Percentiles rank a stretch among this genome's conserved stretches.
phyloP scores from a whole-genome alignment of 2,329 filamentous ascomycete species.

The Diaporthe citrichinensis region DNA sequence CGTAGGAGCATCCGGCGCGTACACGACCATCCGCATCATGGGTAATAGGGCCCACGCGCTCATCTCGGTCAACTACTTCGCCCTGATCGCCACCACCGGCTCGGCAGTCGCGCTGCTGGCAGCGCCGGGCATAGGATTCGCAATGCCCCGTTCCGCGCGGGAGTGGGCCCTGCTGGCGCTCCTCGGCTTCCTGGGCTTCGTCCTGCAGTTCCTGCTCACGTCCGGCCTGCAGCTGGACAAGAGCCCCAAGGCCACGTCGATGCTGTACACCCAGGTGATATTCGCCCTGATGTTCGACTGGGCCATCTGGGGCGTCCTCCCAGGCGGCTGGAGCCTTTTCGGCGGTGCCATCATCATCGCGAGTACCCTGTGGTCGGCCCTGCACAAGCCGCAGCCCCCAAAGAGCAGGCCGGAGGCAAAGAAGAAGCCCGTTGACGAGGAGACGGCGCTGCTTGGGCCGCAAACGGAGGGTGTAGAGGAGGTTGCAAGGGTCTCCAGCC shows the following conservation, averaged over 20 bases:
- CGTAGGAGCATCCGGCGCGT: slow-evolving; percentile 77
- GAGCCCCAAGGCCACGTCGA: slow-evolving; percentile 51
- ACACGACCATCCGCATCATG: slow-evolving; percentile 81
- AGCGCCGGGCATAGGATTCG: slow-evolving; percentile 58
- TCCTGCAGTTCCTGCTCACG: slow-evolving; percentile 84
- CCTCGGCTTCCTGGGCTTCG: slow-evolving; percentile 79
- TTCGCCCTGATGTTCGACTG: slow-evolving; percentile 57
- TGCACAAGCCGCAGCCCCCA: slow-evolving; percentile 52
- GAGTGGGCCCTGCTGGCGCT: slow-evolving; percentile 73
- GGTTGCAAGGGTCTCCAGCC: not conserved
- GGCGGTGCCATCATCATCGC: slow-evolving; percentile 58
- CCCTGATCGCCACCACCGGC: slow-evolving; percentile 74
- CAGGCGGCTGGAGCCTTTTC: slow-evolving; percentile 54
- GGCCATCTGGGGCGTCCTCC: slow-evolving; percentile 59
- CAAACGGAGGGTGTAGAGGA: slow-evolving; percentile 37
- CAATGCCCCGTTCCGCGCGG: slow-evolving; percentile 49
- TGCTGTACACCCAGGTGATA: slow-evolving; percentile 52
- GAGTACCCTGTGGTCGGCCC: slow-evolving; percentile 57
- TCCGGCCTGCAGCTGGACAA: slow-evolving; percentile 80
- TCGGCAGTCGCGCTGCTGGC: slow-evolving; percentile 71
- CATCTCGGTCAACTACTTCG: slow-evolving; percentile 85
- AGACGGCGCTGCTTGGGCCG: slow-evolving; percentile 49
- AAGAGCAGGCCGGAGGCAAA: slow-evolving; percentile 46
- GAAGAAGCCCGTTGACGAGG: slow-evolving; percentile 51
- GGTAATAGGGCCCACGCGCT: slow-evolving; percentile 82